Conservation (phyloP, 2,329 filamentous ascomycete genomes). For the Colletotrichum tofieldiae region DNA sequence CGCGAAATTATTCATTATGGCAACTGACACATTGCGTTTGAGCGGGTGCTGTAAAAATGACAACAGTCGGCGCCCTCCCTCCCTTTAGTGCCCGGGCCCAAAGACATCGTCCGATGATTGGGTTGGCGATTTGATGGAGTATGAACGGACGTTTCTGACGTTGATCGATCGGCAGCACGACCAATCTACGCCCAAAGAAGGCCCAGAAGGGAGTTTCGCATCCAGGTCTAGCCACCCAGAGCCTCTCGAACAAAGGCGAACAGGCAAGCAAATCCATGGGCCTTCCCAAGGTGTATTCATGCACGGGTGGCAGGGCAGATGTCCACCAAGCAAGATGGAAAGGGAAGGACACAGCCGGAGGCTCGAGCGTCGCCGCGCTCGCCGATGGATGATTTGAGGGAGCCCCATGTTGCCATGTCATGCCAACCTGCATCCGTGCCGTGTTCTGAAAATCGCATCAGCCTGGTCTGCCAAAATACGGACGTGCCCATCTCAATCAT, state of each 20-base stretch:
- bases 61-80: slow-evolving; percentile 11
- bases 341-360: slow-evolving; percentile 13
- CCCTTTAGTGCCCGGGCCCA: slow-evolving; percentile 24
- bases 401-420: slow-evolving; percentile 29
- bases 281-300: slow-evolving; percentile 30
- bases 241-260: slow-evolving; percentile 11
- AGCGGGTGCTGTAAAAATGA: neutral
- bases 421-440: slow-evolving; percentile 11
- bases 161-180: slow-evolving; percentile 30
- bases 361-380: slow-evolving; percentile 34
- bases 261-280: slow-evolving; percentile 31
- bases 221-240: slow-evolving; percentile 24
- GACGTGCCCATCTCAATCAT: neutral
- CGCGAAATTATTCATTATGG: slow-evolving; percentile 3
- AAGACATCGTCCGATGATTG: slow-evolving; percentile 39
- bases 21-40: neutral
- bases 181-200: slow-evolving; percentile 14
- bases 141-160: slow-evolving; percentile 38
- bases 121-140: slow-evolving; percentile 28
- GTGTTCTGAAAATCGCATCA: slow-evolving; percentile 20
- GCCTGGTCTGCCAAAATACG: slow-evolving; percentile 5
- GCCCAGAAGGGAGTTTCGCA: slow-evolving; percentile 29
- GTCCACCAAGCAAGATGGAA: slow-evolving; percentile 7
- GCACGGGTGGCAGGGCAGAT: slow-evolving; percentile 26
- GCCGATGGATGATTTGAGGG: slow-evolving; percentile 31